Conservation (phyloP, 2,329 filamentous ascomycete genomes). For the Lasiodiplodia hormozganensis region DNA sequence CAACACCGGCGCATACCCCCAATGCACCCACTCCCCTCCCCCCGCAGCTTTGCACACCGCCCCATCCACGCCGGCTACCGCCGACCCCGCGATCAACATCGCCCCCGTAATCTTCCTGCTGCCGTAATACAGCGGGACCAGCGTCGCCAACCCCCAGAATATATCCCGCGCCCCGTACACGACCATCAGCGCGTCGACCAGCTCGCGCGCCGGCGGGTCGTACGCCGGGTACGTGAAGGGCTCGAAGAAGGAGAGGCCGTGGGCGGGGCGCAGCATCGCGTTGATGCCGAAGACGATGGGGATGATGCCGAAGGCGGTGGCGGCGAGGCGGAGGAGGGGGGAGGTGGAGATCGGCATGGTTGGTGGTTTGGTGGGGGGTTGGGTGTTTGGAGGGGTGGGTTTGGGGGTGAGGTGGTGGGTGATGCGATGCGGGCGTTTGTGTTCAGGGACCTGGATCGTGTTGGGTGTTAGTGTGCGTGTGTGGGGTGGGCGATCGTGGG, state of each 20-base stretch:
- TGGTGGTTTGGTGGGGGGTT: neutral
- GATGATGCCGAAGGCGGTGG: slow-evolving; percentile 37
- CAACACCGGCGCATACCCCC: slow-evolving; percentile 56
- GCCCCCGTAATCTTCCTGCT: slow-evolving; percentile 50
- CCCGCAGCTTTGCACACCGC: slow-evolving; percentile 50
- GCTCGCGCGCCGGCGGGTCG: slow-evolving; percentile 42
- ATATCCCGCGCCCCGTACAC: slow-evolving; percentile 59
- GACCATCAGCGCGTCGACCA: slow-evolving; percentile 55
- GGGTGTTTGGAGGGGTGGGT: too few relatives aligned
- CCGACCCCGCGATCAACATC: slow-evolving; percentile 51
- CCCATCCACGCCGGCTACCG: slow-evolving; percentile 56
- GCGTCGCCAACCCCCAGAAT: slow-evolving; percentile 55
- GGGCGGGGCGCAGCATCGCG: slow-evolving; percentile 46
- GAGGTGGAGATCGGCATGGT: neutral
- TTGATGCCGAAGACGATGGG: slow-evolving; percentile 49
- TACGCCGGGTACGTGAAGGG: slow-evolving; percentile 46
- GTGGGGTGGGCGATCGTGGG: neutral
- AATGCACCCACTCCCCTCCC: slow-evolving; percentile 57
- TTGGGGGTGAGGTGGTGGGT: neutral
- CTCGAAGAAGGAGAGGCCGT: slow-evolving; percentile 48
- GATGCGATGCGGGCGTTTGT: neutral
- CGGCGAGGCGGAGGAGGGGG: slow-evolving; percentile 19
- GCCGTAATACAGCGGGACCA: slow-evolving; percentile 47
- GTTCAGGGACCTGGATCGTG: neutral
- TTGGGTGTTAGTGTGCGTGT: neutral